A percentile compares a stretch with the other conserved stretches of the same genome.
Evolutionary conservation across 768 basidiomycete genomes (phyloP).

Genomic region (Podaxis carcinomalis): DNA sequence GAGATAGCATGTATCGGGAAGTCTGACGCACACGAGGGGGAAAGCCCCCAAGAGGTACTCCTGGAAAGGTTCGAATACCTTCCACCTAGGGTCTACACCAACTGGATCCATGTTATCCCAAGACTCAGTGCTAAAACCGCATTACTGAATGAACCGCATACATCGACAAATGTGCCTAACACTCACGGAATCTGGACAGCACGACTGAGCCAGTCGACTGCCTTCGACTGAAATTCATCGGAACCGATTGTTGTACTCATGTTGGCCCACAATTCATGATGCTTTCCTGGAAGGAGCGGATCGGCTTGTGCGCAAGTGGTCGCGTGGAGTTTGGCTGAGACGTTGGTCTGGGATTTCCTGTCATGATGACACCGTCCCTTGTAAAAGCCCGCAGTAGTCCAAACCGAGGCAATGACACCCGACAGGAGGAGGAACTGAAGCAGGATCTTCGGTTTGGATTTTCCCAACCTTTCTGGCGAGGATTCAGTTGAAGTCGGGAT

Average conservation of each 20-base stretch:
- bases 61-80: constrained; percentile 49
- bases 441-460: neutral
- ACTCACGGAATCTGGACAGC: constrained; percentile 44
- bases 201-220: constrained; percentile 43
- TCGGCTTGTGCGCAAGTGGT: constrained; percentile 31
- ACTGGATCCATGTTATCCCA: constrained; percentile 46
- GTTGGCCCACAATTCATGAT: constrained; percentile 32
- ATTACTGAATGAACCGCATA: neutral
- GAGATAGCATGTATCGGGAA: neutral
- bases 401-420: neutral
- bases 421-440: constrained; percentile 1
- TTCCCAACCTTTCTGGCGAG: neutral
- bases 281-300: constrained; percentile 33
- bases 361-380: neutral
- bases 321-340: neutral
- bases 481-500: neutral
- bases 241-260: constrained; percentile 28
- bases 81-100: constrained; percentile 50
- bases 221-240: constrained; percentile 33
- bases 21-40: constrained; percentile 55
- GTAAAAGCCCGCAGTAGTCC: neutral
- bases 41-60: constrained; percentile 46
- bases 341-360: neutral
- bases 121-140: constrained; percentile 42
- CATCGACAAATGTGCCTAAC: neutral